A percentile compares a stretch with the other conserved stretches of the same genome.
phyloP scores from a whole-genome alignment of 2,329 filamentous ascomycete species.

The Colletotrichum sp. region DNA sequence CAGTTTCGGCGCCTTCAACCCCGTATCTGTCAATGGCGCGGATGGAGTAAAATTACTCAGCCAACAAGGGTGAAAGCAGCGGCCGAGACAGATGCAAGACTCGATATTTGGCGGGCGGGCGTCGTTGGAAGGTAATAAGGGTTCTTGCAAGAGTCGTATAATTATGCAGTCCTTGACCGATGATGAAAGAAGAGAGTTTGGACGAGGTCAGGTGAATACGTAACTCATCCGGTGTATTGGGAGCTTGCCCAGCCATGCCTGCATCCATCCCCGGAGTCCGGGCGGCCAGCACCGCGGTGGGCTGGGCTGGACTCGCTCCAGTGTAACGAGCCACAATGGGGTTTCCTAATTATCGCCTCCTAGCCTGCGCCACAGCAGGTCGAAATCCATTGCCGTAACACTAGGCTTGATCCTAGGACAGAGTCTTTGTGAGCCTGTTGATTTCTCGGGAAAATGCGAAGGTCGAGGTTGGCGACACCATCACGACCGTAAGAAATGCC shows the following conservation, averaged over 20 bases:
- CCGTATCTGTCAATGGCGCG: not conserved
- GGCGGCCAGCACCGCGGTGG: not conserved
- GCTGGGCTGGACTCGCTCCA: not conserved
- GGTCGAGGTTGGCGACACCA: not conserved
- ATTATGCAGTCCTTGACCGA: not conserved
- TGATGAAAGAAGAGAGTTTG: slow-evolving; percentile 19
- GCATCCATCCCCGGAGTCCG: not conserved
- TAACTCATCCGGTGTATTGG: slow-evolving; percentile 7
- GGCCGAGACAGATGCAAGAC: not conserved
- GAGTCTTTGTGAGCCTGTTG: not conserved
- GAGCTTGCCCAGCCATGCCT: not conserved
- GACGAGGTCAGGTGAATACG: not conserved
- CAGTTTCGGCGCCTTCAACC: not conserved
- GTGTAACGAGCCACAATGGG: not conserved
- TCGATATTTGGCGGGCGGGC: not conserved
- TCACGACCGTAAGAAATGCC: not conserved
- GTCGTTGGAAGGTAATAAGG: not conserved
- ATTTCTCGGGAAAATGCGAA: not conserved
- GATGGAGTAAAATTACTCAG: slow-evolving; percentile 7
- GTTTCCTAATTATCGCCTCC: not conserved
- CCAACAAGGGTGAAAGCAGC: not conserved
- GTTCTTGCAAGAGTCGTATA: not conserved
- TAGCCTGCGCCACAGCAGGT: slow-evolving; percentile 6
- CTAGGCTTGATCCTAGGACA: not conserved
- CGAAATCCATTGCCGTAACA: not conserved